Base-by-base conservation (phyloP, 345 rosid genomes). In the Brassica juncea region DNA sequence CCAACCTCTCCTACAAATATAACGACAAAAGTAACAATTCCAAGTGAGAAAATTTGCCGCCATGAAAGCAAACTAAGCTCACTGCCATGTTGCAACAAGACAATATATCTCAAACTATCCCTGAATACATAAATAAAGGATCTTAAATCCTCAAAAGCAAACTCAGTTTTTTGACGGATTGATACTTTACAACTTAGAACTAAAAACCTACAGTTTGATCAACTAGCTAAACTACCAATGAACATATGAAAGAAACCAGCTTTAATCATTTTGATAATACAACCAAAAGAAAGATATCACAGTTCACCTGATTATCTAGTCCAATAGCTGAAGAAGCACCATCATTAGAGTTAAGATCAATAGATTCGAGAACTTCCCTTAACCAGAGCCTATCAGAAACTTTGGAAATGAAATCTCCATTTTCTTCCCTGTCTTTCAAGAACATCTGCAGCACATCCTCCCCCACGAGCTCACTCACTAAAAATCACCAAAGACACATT, bases 391-490 rank as follows among this genome's bases (percentile, higher is more conserved):
- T 74, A 73, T 94, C 99, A 66, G 90, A 89, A 77, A 85, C 89
- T 86, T 78, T 92, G 47, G 97, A 91, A 76, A 94, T 78, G 71
- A 92, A 86, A 82, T 94, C 98, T 64, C 98, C 99, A 77, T 86
- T 92, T 27, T 87, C 49, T 81, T 84, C 85, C 79, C 98, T 88
- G 72, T 94, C 97, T 84, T 85, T 86, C 59, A 94, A 83, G 83
- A 91, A 94, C 82, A 84, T 83, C 65, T 82, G 85, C 86, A 92
- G 49, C 62, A 92, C 89, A 76, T 91, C 97, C 54, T 88, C 95
- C 79, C 88, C 95, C 49, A 83, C 82, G 30, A 84, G 80, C 86
- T 88, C 90, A 58, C 83, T 73, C 71, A 83, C 91, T 90, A 5
- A 58, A 2, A 4, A 79, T 28, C 2, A 32, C 2, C 66, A 47